Conservation (phyloP, 129 eudicot genomes). For the Kitagawia praeruptora region DNA sequence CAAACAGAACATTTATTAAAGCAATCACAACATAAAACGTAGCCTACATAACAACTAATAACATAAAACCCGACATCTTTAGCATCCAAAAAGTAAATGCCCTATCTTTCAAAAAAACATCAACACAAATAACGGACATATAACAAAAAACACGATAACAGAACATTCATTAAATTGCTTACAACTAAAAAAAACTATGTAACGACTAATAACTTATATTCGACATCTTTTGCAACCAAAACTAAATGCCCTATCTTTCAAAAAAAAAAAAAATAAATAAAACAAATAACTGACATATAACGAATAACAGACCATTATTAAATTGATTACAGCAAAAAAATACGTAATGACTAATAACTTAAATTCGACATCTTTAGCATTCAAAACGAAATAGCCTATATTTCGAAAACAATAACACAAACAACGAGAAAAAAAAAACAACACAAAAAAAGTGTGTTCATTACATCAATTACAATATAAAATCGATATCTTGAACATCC, state of each 20-base stretch:
- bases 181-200: no score
- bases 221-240: neutral
- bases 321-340: no score
- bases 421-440: no score
- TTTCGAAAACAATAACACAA: neutral
- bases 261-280: no score
- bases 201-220: neutral
- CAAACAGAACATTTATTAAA: neutral
- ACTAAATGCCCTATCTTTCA: neutral
- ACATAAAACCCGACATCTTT: neutral
- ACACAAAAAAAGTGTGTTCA: no score
- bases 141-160: neutral
- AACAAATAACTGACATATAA: no score
- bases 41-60: neutral
- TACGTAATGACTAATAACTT: no score
- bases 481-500: neutral
- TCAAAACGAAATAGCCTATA: neutral
- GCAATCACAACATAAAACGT: neutral
- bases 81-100: neutral
- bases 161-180: neutral
- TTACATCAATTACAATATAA: no score
- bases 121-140: neutral
- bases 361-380: neutral
- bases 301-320: no score
- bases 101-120: neutral